Conservation (phyloP, 176 grass and related monocot genomes). For the Thinopyrum elongatum region DNA sequence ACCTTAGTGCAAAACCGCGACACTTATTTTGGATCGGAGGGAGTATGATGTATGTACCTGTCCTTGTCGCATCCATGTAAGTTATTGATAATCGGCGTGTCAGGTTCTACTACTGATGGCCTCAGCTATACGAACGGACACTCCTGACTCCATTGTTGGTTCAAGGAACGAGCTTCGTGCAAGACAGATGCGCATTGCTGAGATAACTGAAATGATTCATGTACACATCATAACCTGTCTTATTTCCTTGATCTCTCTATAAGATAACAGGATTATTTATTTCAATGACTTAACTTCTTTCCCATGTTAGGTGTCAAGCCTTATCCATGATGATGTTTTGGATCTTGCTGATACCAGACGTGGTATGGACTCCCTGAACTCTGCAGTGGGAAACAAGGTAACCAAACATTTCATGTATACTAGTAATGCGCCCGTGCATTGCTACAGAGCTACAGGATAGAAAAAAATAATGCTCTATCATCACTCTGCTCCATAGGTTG, state of each 20-base stretch:
- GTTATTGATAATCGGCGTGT: neutral
- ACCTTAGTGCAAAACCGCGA: too few species aligned
- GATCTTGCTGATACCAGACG: constrained; percentile 79
- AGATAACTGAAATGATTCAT: constrained; percentile 83
- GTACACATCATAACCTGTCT: constrained; percentile 14
- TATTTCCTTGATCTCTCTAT: constrained; percentile 1
- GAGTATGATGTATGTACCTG: neutral
- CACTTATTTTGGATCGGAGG: too few species aligned
- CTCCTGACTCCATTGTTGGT: neutral
- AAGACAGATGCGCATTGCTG: constrained; percentile 43
- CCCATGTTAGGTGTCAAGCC: constrained; percentile 62
- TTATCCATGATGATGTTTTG: constrained; percentile 93
- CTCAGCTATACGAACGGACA: constrained; percentile 42
- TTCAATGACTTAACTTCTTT: neutral
- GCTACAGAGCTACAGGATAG: too few species aligned
- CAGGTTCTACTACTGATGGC: constrained; percentile 63
- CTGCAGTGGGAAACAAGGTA: constrained; percentile 75
- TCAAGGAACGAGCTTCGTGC: constrained; percentile 27
- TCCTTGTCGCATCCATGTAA: too few species aligned
- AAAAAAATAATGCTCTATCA: too few species aligned
- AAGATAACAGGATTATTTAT: neutral
- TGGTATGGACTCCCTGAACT: constrained; percentile 78
- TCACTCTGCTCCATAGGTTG: too few species aligned
- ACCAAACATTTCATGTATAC: neutral
- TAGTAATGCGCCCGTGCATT: too few species aligned